phyloP scores from a whole-genome alignment of 768 basidiomycete genomes.

The Cystofilobasidium bisporidii region DNA sequence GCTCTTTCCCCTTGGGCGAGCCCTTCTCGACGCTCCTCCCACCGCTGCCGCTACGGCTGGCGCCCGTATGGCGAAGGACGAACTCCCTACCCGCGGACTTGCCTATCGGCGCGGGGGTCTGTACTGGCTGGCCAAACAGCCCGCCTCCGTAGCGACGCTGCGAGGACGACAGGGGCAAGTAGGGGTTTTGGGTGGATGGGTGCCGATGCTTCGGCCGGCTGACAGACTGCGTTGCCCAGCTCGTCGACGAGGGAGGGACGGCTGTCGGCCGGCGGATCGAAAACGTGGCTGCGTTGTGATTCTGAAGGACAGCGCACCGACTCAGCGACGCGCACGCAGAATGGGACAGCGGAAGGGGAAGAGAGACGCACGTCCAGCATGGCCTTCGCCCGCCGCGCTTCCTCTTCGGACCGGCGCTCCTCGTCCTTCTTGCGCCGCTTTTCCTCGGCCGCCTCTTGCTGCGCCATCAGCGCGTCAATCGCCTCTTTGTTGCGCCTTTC shows the following conservation, averaged over 20 bases:
- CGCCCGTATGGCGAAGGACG: not conserved
- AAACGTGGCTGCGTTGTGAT: not conserved
- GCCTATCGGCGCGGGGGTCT: not conserved
- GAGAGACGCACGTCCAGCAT: not conserved
- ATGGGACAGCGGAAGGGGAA: too few relatives aligned
- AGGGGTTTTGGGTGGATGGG: too few relatives aligned
- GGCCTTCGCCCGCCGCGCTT: not conserved
- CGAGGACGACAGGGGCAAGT: not conserved
- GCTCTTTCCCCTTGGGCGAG: too few relatives aligned
- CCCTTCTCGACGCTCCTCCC: too few relatives aligned
- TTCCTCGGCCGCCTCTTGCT: not conserved
- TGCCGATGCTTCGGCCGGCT: too few relatives aligned
- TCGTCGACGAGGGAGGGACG: not conserved
- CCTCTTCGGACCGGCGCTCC: not conserved
- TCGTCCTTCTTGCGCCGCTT: not conserved
- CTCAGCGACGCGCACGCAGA: too few relatives aligned
- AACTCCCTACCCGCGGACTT: not conserved
- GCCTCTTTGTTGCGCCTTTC: not conserved
- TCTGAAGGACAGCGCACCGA: not conserved
- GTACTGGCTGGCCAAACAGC: not conserved
- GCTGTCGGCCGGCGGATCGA: not conserved
- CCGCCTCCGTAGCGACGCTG: not conserved
- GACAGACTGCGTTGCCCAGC: slow-evolving; percentile 1
- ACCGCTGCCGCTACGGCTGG: not conserved
- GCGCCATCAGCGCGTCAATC: not conserved